phyloP scores from a whole-genome alignment of 129 eudicot species.

The Saussurea involucrata region DNA sequence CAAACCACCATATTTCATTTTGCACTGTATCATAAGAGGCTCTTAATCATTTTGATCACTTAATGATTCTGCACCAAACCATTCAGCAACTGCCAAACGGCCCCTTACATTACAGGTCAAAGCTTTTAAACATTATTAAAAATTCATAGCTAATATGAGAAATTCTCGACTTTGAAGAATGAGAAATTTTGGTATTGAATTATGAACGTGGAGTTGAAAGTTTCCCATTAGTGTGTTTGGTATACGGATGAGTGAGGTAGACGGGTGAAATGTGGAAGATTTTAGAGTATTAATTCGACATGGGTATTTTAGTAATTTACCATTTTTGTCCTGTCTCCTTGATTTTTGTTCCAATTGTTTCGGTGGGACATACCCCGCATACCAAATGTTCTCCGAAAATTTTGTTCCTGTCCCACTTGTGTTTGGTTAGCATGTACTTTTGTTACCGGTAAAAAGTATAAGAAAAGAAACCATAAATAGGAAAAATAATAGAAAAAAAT shows the following conservation, averaged over 20 bases:
- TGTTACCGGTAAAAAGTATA: not conserved
- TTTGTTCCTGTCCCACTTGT: not conserved
- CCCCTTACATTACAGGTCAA: too few species aligned
- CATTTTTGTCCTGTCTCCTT: not conserved
- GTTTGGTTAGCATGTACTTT: not conserved
- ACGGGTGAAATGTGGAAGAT: not conserved
- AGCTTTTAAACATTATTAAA: not conserved
- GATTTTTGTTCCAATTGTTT: not conserved
- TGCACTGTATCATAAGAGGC: too few species aligned
- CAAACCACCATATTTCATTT: too few species aligned
- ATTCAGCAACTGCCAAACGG: too few species aligned
- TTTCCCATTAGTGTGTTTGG: not conserved
- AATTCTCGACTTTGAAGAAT: not conserved
- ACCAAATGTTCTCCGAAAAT: not conserved
- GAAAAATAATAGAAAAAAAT: not conserved
- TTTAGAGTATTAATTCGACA: not conserved
- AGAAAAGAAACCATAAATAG: not conserved
- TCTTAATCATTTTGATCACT: too few species aligned
- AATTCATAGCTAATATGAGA: not conserved
- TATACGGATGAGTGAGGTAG: not conserved
- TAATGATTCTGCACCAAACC: too few species aligned
- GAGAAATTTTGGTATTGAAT: not conserved
- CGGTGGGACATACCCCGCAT: not conserved
- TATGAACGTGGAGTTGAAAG: not conserved
- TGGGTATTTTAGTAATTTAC: not conserved